Evolutionary conservation across 23 red algal genomes (phyloP).

Genomic region (Pyropia haitanensis): DNA sequence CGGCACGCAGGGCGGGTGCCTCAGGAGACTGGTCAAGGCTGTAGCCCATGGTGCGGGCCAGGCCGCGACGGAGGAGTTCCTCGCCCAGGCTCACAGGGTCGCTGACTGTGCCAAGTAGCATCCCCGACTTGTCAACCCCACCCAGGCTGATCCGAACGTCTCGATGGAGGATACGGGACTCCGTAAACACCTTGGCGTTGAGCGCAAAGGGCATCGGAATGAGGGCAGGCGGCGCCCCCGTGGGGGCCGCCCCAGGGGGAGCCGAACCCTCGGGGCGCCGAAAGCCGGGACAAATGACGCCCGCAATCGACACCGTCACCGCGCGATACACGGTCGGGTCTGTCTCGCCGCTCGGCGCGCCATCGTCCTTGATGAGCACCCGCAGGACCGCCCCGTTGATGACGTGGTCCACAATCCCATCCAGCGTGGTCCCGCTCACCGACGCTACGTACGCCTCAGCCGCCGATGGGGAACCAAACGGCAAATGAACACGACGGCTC

Average conservation of each 20-base stretch:
- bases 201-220: slow-evolving; percentile 64
- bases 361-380: slow-evolving; percentile 33
- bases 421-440: slow-evolving; percentile 16
- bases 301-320: slow-evolving; percentile 40
- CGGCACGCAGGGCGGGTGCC: slow-evolving; percentile 25
- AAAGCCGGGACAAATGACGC: slow-evolving; percentile 77
- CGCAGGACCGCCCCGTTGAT: slow-evolving; percentile 53
- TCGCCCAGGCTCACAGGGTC: slow-evolving; percentile 61
- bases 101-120: slow-evolving; percentile 43
- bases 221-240: not conserved
- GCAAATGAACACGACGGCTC: not conserved
- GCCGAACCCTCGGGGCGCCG: slow-evolving; percentile 18
- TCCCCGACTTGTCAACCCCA: slow-evolving; percentile 49
- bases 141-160: slow-evolving; percentile 45
- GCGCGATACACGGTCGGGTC: slow-evolving; percentile 20
- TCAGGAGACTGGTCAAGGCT: slow-evolving; percentile 45
- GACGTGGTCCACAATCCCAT: slow-evolving; percentile 68
- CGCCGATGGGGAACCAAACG: slow-evolving; percentile 3
- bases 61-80: slow-evolving; percentile 61
- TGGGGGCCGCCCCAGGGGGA: not conserved
- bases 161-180: slow-evolving; percentile 50
- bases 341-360: slow-evolving; percentile 5
- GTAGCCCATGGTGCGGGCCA: slow-evolving; percentile 71
- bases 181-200: slow-evolving; percentile 70
- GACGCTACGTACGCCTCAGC: slow-evolving; percentile 10